These are phyloP conservation scores for Wickerhamomyces queroliae DNA, from an alignment of 805 yeast genomes.

Conservation along the genomic window DNA sequence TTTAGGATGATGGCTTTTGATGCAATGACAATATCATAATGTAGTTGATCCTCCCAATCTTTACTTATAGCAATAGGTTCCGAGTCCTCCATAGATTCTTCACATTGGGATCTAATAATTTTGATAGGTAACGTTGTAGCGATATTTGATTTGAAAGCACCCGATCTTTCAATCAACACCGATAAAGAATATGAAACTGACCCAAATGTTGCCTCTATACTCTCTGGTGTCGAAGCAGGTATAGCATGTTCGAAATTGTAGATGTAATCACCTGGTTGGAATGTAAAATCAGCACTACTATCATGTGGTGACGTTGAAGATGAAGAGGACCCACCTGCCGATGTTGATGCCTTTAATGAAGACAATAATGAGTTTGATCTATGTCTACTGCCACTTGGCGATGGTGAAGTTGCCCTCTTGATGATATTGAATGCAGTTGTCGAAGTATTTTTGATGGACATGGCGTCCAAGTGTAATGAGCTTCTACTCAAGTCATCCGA, in stretches of 20 bases:
- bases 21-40: conserved; percentile 86
- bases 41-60: conserved; percentile 90
- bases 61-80: conserved; percentile 90
- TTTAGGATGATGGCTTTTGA: conserved; percentile 85
- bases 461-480: conserved; percentile 21
- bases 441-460: conserved; percentile 7
- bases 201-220: conserved; percentile 77
- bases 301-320: not conserved
- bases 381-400: conserved; percentile 13
- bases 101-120: conserved; percentile 72
- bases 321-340: not conserved
- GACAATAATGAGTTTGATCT: conserved; percentile 9
- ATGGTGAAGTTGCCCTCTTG: conserved; percentile 22
- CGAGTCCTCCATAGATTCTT: conserved; percentile 75
- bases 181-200: conserved; percentile 65
- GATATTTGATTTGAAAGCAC: conserved; percentile 80
- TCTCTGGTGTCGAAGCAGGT: conserved; percentile 77
- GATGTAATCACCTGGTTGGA: conserved; percentile 85
- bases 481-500: conserved; percentile 11
- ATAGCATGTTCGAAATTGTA: conserved; percentile 90
- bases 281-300: conserved; percentile 32
- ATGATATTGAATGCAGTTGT: conserved; percentile 17
- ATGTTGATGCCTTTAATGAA: conserved; percentile 6
- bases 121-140: conserved; percentile 56
- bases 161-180: conserved; percentile 67